Evolutionary conservation across 2,329 filamentous ascomycete genomes (phyloP).

Genomic region (Ceratocystiopsis sp.): DNA sequence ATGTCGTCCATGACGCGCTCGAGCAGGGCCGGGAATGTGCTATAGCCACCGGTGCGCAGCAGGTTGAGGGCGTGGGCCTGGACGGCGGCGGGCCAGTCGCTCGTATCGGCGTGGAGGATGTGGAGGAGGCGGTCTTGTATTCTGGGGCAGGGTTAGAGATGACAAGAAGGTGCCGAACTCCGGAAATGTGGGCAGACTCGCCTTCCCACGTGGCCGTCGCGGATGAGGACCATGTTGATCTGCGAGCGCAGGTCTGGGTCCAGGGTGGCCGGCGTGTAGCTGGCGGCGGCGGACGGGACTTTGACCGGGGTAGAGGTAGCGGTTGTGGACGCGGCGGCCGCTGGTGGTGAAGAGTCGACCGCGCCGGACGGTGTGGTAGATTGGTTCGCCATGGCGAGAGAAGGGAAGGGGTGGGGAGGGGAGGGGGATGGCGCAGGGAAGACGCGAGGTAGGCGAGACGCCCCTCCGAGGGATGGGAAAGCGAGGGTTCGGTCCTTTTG

Average conservation of each 20-base stretch:
- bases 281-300: conserved; percentile 40
- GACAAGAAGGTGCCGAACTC: conserved; percentile 1
- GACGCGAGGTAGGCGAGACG: no score
- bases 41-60: conserved; percentile 41
- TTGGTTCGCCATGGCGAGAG: no score
- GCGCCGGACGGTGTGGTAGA: no score
- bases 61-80: conserved; percentile 42
- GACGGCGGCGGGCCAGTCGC: conserved; percentile 46
- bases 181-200: conserved; percentile 16
- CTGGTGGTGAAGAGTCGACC: not conserved
- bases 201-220: conserved; percentile 43
- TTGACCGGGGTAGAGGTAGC: conserved; percentile 33
- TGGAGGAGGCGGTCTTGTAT: conserved; percentile 50
- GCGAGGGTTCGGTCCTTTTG: no score
- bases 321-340: not conserved
- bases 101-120: conserved; percentile 37
- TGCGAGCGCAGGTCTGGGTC: conserved; percentile 45
- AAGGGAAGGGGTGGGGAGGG: no score
- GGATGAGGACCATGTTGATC: conserved; percentile 40
- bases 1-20: conserved; percentile 45
- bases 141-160: conserved; percentile 18
- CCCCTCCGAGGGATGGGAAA: no score
- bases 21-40: conserved; percentile 44
- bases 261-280: conserved; percentile 41
- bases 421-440: no score